A percentile compares a stretch with the other conserved stretches of the same genome.
Conservation (phyloP, 2,329 filamentous ascomycete genomes). For the Trichophyton equinum region DNA sequence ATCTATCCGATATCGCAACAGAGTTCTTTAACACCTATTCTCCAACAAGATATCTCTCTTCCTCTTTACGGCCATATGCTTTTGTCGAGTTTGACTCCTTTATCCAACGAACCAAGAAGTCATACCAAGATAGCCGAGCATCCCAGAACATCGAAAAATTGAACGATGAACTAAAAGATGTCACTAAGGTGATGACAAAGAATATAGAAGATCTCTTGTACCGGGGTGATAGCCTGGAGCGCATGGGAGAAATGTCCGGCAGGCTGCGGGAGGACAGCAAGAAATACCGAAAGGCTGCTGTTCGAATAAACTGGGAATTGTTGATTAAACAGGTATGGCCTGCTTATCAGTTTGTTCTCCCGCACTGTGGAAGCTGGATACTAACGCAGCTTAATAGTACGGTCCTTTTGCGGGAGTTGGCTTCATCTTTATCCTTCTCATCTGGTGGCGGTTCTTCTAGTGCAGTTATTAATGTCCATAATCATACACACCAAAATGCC, state of each 20-base stretch:
- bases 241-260: constrained; percentile 91
- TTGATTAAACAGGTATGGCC: constrained; percentile 65
- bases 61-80: constrained; percentile 74
- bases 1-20: constrained; percentile 78
- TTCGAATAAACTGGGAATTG: constrained; percentile 96
- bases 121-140: constrained; percentile 85
- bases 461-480: constrained; percentile 1
- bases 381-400: constrained; percentile 42
- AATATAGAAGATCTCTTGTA: constrained; percentile 98
- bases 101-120: constrained; percentile 81
- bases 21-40: constrained; percentile 87
- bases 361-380: not conserved
- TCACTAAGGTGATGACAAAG: constrained; percentile 99
- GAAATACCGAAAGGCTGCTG: constrained; percentile 86
- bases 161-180: constrained; percentile 93
- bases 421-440: constrained; percentile 70
- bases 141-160: constrained; percentile 87
- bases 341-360: not conserved
- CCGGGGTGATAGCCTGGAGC: constrained; percentile 81
- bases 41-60: constrained; percentile 56
- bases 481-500: not conserved
- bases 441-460: constrained; percentile 89
- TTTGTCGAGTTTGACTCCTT: constrained; percentile 98
- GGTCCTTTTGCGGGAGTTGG: constrained; percentile 75
- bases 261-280: constrained; percentile 81